Conservation (phyloP, 139 green algal genomes). For the Coccomyxa sp. region DNA sequence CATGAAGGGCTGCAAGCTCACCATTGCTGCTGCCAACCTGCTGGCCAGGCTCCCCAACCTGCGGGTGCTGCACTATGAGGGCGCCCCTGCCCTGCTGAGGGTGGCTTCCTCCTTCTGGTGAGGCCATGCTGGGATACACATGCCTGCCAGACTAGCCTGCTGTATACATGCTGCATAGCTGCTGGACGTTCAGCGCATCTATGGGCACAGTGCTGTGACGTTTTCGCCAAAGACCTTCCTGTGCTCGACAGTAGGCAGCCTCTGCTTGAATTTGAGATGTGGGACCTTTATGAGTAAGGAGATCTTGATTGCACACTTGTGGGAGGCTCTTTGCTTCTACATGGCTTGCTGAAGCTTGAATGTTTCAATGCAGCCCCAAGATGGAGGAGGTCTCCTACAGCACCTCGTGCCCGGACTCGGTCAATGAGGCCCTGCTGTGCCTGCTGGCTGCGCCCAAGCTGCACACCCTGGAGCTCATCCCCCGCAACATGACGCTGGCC, state of each 20-base stretch:
- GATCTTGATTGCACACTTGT: slow-evolving; percentile 18
- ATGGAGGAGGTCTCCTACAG: slow-evolving; percentile 40
- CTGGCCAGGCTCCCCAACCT: background rate
- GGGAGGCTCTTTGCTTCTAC: background rate
- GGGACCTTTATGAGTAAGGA: no score
- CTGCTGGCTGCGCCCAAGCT: slow-evolving; percentile 28
- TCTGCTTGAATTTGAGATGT: no score
- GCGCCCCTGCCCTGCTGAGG: slow-evolving; percentile 18
- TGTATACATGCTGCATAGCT: no score
- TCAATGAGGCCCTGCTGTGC: slow-evolving; percentile 40
- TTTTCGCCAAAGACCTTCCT: no score
- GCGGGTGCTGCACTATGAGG: slow-evolving; percentile 27
- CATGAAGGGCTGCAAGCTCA: background rate
- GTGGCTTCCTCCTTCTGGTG: slow-evolving; percentile 26
- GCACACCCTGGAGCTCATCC: slow-evolving; percentile 43
- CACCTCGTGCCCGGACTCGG: slow-evolving; percentile 18
- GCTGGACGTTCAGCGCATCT: no score
- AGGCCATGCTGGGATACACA: no score
- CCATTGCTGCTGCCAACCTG: slow-evolving; percentile 1
- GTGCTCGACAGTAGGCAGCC: no score
- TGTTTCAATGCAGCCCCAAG: slow-evolving; percentile 20
- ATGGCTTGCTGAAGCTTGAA: background rate
- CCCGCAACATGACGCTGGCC: slow-evolving; percentile 47
- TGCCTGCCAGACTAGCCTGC: no score
- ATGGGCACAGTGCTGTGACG: no score